Base-by-base conservation (phyloP, 1,284 basidiomycete genomes). In the Tilletia horrida region DNA sequence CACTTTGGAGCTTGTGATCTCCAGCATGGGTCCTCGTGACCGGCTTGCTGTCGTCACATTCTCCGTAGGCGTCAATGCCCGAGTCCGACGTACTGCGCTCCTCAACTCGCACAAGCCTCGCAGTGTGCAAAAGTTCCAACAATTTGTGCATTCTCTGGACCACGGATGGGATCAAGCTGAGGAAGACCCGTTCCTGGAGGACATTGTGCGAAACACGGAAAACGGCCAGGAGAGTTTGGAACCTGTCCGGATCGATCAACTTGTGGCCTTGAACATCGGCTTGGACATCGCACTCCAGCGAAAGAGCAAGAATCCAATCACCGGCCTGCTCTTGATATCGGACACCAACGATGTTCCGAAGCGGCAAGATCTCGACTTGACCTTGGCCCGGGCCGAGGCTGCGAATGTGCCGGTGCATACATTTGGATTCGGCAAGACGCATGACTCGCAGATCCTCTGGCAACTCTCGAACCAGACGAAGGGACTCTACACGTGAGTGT, bases 391-490 rank as follows among this genome's bases (percentile, higher is more conserved):
- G 52, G 91, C 93, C 0, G 95, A 98, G 79, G 94, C 94, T 2
- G 94, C 92, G 31, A 93, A 92, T 76, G 88, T 95, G 27, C 93
- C 95, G 1, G 94, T 98, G 66, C 95, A 98, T 83, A 91, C 92
- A 1, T 91, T 98, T 73, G 95, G 95, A 61, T 98, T 95, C 80
- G 94, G 94, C 64, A 91, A 92, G 71, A 91, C 91, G 16, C 95
- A 97, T 81, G 94, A 98, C 82, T 94, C 95, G 6, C 91, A 92
- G 2, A 94, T 93, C n/a, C 87, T 98, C 18, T 98, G 95, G 95
- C 88, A 97, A 55, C 92, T 98, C 85, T 96, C 93, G 13, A 97
- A 97, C 83, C 92, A 97, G 81, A 97, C 95, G 0, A 87, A 88
- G 67, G 95, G 94, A 47, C 93, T 91, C n/a, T 97, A 97, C 84